Conservation (phyloP, 2,329 filamentous ascomycete species). For the Pezicula carpinea region DNA sequence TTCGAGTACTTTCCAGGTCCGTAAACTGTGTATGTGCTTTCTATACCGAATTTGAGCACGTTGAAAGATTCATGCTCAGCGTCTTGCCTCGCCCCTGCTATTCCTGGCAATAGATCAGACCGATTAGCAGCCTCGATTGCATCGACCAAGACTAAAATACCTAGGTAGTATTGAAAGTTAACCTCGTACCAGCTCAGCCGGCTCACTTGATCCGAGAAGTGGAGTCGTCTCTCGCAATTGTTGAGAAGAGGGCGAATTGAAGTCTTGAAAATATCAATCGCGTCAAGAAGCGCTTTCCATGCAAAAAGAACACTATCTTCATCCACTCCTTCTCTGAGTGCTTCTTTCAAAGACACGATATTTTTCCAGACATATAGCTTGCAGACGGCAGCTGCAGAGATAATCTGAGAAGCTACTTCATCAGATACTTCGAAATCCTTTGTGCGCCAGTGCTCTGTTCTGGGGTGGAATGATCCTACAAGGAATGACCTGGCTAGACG, state of each 20-base stretch:
- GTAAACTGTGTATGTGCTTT: conserved; percentile 22
- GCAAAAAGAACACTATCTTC: conserved; percentile 24
- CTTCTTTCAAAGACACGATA: conserved; percentile 28
- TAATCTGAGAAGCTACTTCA: conserved; percentile 26
- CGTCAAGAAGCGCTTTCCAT: conserved; percentile 22
- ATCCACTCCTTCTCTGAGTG: conserved; percentile 27
- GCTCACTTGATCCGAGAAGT: conserved; percentile 26
- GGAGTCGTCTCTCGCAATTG: conserved; percentile 25
- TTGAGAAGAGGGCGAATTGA: conserved; percentile 24
- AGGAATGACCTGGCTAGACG: conserved; percentile 21
- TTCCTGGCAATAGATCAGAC: conserved; percentile 20
- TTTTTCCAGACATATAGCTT: conserved; percentile 28
- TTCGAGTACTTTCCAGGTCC: conserved; percentile 1
- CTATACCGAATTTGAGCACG: conserved; percentile 24
- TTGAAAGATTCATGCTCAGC: conserved; percentile 25
- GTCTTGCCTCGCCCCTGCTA: conserved; percentile 18
- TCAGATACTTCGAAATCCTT: conserved; percentile 22
- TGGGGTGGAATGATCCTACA: conserved; percentile 24
- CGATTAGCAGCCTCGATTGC: conserved; percentile 24
- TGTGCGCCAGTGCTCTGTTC: conserved; percentile 23
- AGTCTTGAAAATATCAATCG: conserved; percentile 23
- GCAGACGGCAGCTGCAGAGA: conserved; percentile 24
- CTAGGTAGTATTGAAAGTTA: conserved; percentile 26
- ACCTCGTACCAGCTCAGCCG: conserved; percentile 29
- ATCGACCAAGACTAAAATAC: conserved; percentile 26